A percentile compares a stretch with the other conserved stretches of the same genome.
These are phyloP conservation scores for Cladosporium sp. DNA, from an alignment of 2,329 filamentous ascomycete genomes.

Conservation along the genomic window DNA sequence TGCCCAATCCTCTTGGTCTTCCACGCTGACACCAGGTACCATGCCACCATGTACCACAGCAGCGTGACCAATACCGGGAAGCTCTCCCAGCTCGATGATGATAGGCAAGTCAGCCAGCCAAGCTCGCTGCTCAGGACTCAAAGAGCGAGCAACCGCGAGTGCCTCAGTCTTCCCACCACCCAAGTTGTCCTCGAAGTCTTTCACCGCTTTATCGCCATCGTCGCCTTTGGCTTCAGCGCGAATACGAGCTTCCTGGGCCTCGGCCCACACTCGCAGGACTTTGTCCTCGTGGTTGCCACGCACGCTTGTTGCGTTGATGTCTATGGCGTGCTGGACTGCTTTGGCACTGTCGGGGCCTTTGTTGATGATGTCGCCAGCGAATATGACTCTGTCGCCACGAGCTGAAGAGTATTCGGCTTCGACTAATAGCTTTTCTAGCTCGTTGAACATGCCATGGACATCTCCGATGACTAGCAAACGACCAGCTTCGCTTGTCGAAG, in stretches of 20 bases:
- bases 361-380: conserved; percentile 4
- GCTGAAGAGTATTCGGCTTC: background rate
- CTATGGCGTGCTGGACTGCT: conserved; percentile 7
- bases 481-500: background rate
- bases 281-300: conserved; percentile 14
- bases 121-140: background rate
- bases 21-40: conserved; percentile 2
- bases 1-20: conserved; percentile 6
- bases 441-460: conserved; percentile 9
- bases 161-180: conserved; percentile 1
- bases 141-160: background rate
- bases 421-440: background rate
- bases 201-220: conserved; percentile 1
- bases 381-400: conserved; percentile 5
- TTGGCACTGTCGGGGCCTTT: conserved; percentile 9
- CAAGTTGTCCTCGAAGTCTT: conserved; percentile 1
- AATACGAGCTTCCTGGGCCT: conserved; percentile 1
- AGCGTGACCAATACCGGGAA: background rate
- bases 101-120: conserved; percentile 6
- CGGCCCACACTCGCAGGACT: conserved; percentile 6
- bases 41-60: conserved; percentile 9
- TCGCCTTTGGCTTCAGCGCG: conserved; percentile 3
- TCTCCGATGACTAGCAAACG: conserved; percentile 9
- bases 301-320: conserved; percentile 8
- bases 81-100: background rate